These are phyloP conservation scores for Alternaria alternata DNA, from an alignment of 2,329 filamentous ascomycete species.

Conservation along the genomic window DNA sequence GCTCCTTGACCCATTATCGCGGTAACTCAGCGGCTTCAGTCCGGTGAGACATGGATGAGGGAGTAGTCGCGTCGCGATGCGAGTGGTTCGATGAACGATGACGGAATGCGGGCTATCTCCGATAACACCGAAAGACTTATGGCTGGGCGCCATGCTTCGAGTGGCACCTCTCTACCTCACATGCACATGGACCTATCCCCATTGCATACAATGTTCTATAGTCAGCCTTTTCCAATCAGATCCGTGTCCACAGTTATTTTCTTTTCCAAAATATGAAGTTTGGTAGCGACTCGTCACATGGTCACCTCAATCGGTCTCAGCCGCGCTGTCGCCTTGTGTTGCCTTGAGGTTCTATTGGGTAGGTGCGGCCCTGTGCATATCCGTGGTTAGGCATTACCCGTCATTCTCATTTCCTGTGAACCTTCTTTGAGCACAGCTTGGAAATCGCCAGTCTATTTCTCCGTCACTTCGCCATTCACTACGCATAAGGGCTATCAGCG, in stretches of 20 bases:
- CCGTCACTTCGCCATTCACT: neutral
- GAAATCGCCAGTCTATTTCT: neutral
- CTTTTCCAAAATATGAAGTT: neutral
- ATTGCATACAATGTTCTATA: neutral
- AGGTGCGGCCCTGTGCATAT: neutral
- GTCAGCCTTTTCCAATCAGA: neutral
- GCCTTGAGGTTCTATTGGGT: slow-evolving; percentile 3
- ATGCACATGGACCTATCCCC: neutral
- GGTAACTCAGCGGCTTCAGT: slow-evolving; percentile 2
- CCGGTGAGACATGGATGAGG: slow-evolving; percentile 14
- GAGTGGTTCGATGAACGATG: slow-evolving; percentile 12
- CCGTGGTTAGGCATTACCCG: slow-evolving; percentile 1
- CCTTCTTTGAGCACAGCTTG: neutral
- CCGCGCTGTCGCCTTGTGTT: slow-evolving; percentile 9
- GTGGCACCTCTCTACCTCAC: neutral
- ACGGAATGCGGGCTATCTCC: slow-evolving; percentile 20
- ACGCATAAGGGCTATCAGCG: neutral
- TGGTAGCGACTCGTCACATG: neutral
- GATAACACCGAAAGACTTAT: slow-evolving; percentile 9
- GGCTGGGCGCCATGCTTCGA: neutral
- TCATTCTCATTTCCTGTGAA: neutral
- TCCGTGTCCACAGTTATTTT: neutral
- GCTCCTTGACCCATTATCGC: slow-evolving; percentile 44
- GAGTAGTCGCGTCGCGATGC: slow-evolving; percentile 6
- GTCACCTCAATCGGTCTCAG: neutral